Evolutionary conservation across 2,329 filamentous ascomycete genomes (phyloP), one percentile per base, ranked within the genome.

Genomic region (Colletotrichum sp.): DNA sequence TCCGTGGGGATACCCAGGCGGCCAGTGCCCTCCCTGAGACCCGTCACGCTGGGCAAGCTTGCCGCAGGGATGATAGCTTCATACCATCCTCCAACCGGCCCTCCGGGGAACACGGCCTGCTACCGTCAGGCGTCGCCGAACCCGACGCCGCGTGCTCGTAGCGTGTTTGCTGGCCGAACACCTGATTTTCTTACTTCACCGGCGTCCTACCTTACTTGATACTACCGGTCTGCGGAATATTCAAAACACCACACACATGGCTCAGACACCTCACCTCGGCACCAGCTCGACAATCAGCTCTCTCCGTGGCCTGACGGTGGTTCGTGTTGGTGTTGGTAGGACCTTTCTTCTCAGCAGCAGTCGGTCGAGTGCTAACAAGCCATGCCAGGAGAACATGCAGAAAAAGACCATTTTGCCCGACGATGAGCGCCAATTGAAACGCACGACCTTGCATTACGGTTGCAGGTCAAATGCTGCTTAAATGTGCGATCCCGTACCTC

Each of bases 41-140:
- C 63, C 70, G 63, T 68, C 30, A 60, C 34, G 21, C 64, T 26
- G 62, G 67, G 55, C 63, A 67, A 49, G 44, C 44, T 74, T 57
- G 39, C 52, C 57, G 69, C 68, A 76, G 71, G 71, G 71, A 65
- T 68, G 52, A 68, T 52, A 65, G 65, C 73, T 73, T 74, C 63
- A 30, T 30, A 39, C n/a, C 32, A 68, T 39, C 68, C 13, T 36
- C 52, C 62, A 39, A 36, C 72, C 68, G 62, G 69, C 39, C 39
- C 60, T 39, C 63, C 72, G 68, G 72, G 72, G 68, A 75, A 67
- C 69, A 59, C 72, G 68, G 68, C 67, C 63, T 72, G 72, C 21
- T 63, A 62, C 62, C 49, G 49, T 57, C 30, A 67, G 36, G 24
- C 72, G 68, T 52, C 36, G 30, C 34, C 52, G 34, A 34, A 26